A percentile compares a stretch with the other conserved stretches of the same genome.
These are phyloP conservation scores for Neopestalotiopsis rosae DNA, from an alignment of 2,329 filamentous ascomycete genomes.

Conservation along the genomic window DNA sequence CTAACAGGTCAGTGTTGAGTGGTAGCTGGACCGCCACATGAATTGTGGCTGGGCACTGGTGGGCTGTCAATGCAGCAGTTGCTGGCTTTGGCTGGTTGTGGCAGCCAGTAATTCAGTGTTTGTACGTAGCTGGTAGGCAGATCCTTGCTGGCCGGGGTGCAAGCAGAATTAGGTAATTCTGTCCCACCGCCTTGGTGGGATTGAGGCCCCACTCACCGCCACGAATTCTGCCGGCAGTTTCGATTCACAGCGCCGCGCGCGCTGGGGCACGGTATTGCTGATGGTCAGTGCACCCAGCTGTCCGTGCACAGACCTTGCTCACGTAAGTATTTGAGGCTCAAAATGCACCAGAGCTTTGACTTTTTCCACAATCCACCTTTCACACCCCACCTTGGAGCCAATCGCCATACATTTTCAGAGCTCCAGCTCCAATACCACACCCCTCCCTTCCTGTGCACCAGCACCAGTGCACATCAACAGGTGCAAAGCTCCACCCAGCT, in stretches of 20 bases:
- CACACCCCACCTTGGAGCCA: not conserved
- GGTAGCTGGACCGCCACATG: not conserved
- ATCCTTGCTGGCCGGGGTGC: not conserved
- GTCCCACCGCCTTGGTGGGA: too few species aligned
- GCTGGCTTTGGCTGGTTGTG: not conserved
- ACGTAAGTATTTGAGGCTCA: not conserved
- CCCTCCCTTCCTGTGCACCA: not conserved
- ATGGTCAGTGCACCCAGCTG: not conserved
- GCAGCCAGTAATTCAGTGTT: not conserved
- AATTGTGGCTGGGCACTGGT: not conserved
- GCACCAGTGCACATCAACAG: too few species aligned
- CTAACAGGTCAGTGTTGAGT: not conserved
- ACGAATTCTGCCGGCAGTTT: not conserved
- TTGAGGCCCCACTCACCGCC: not conserved
- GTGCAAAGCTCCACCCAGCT: too few species aligned
- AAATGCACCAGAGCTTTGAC: not conserved
- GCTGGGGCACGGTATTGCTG: too few species aligned
- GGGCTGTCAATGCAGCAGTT: too few species aligned
- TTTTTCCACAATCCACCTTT: not conserved
- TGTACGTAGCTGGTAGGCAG: not conserved
- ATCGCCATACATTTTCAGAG: not conserved
- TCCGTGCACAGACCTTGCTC: not conserved
- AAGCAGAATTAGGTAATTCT: not conserved
- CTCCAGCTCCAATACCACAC: not conserved
- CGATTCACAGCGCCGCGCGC: not conserved